Evolutionary conservation across 495 filamentous ascomycete species (phyloP), one percentile per base, ranked within the genome.

Genomic region (Darksidea phi): DNA sequence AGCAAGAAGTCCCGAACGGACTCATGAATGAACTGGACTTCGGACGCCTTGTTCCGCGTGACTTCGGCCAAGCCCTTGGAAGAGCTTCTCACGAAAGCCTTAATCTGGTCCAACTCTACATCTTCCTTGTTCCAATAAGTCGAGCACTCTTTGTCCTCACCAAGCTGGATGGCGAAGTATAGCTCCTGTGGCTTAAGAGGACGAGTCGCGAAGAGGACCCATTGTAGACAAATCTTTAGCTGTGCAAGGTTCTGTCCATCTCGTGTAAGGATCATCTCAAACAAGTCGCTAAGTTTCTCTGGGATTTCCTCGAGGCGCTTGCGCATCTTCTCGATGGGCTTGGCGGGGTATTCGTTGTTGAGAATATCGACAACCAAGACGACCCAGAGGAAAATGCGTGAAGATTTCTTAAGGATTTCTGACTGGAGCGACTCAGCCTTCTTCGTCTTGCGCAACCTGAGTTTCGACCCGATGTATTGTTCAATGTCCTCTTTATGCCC

Each of bases 1-100:
- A 24, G 25, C 47, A 46, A 24, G n/a, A n/a, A n/a, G n/a, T n/a
- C n/a, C n/a, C n/a, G n/a, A n/a, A n/a, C n/a, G n/a, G n/a, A n/a
- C n/a, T 64, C 61, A 34, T 64, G 61, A 28, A 61, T 61, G 49
- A 61, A 61, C 15, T 61, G 58, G 3, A 61, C 49, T 2, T 18
- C 51, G 12, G 24, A 15, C 6, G 11, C 6, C 2, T 53, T 1
- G 15, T 24, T 10, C n/a, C 48, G 54, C 3, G 26, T 38, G 21
- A 46, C 47, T 34, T 61, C 49, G 11, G 41, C 32, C 42, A 61
- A 49, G 23, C 58, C 49, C 23, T 61, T 61, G 2, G 58, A 61
- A 32, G 17, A 54, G 1, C n/a, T 54, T 1, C 38, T 12, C 17
- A 61, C 48, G 24, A 26, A 47, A 34, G 25, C 21, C 24, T 32